Percentiles rank a stretch among this genome's conserved stretches.
Conservation (phyloP, 495 filamentous ascomycete genomes). For the Penicillium alfredii region DNA sequence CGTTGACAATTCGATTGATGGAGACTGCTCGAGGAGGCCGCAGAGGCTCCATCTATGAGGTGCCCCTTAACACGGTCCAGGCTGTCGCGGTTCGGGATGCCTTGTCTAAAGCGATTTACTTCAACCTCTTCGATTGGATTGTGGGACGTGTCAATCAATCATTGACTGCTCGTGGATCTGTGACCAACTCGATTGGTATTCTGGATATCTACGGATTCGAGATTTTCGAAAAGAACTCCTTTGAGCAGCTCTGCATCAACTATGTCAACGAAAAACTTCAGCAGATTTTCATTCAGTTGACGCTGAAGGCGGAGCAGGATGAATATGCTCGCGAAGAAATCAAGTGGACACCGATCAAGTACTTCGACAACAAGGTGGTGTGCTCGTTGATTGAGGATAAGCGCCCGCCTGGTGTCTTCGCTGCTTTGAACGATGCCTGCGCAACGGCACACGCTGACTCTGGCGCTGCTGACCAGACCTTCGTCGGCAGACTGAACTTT, state of each 20-base stretch:
- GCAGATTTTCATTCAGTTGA: constrained; percentile 99
- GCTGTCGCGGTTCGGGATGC: constrained; percentile 93
- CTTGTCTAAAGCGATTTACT: constrained; percentile 88
- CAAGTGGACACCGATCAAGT: constrained; percentile 97
- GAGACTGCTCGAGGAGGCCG: constrained; percentile 84
- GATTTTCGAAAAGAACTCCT: constrained; percentile 98
- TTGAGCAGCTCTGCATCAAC: constrained; percentile 99
- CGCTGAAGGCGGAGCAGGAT: constrained; percentile 93
- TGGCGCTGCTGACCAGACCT: constrained; percentile 87
- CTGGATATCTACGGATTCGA: constrained; percentile 99
- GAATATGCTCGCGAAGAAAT: constrained; percentile 97
- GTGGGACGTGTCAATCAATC: constrained; percentile 88
- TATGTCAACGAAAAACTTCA: constrained; percentile 99
- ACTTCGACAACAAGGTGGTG: constrained; percentile 99
- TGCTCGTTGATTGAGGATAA: constrained; percentile 95
- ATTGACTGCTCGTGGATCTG: constrained; percentile 66
- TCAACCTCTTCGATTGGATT: constrained; percentile 99
- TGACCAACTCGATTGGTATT: constrained; percentile 87
- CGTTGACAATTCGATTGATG: constrained; percentile 80
- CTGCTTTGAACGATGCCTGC: constrained; percentile 94
- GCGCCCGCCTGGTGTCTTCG: constrained; percentile 89
- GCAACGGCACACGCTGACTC: constrained; percentile 96
- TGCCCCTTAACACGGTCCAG: constrained; percentile 84
- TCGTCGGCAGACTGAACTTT: constrained; percentile 84
- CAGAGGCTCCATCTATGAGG: constrained; percentile 78